Percentiles rank a stretch among this genome's conserved stretches.
Evolutionary conservation across 176 grass and related monocot genomes (phyloP).

Genomic region (Zizania latifolia): DNA sequence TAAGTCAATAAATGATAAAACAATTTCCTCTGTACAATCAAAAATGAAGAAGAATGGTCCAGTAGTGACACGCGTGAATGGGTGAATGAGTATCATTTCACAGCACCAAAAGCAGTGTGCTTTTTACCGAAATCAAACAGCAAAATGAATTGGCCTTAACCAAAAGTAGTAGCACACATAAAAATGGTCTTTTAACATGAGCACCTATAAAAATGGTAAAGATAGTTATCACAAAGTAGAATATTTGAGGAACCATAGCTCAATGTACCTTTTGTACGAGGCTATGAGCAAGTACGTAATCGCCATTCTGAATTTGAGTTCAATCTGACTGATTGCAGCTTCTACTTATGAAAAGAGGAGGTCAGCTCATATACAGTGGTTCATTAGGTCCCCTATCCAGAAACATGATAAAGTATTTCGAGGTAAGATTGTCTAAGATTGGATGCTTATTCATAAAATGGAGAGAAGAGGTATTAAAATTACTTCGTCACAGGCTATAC

Average conservation of each 20-base stretch:
- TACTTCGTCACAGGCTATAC: slow-evolving; percentile 56
- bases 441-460: background rate
- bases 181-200: background rate
- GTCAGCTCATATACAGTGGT: slow-evolving; percentile 74
- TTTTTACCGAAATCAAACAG: too few relatives aligned
- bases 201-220: background rate
- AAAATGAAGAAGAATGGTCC: background rate
- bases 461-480: slow-evolving; percentile 9
- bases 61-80: too few relatives aligned
- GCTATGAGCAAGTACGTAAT: background rate
- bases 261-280: background rate
- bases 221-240: background rate
- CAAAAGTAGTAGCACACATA: too few relatives aligned
- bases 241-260: too few relatives aligned
- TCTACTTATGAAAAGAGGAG: slow-evolving; percentile 93
- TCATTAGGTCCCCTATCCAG: slow-evolving; percentile 63
- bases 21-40: background rate
- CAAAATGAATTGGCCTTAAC: too few relatives aligned
- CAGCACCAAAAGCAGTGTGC: too few relatives aligned
- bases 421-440: slow-evolving; percentile 51
- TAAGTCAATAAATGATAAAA: too few relatives aligned
- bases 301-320: slow-evolving; percentile 5
- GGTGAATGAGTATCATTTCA: too few relatives aligned
- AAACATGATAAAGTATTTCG: slow-evolving; percentile 87
- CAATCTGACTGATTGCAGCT: slow-evolving; percentile 46